Evolutionary conservation across 1,139 yeast genomes (phyloP), one percentile per base, ranked within the genome.

Genomic region (Lodderomyces theae): DNA sequence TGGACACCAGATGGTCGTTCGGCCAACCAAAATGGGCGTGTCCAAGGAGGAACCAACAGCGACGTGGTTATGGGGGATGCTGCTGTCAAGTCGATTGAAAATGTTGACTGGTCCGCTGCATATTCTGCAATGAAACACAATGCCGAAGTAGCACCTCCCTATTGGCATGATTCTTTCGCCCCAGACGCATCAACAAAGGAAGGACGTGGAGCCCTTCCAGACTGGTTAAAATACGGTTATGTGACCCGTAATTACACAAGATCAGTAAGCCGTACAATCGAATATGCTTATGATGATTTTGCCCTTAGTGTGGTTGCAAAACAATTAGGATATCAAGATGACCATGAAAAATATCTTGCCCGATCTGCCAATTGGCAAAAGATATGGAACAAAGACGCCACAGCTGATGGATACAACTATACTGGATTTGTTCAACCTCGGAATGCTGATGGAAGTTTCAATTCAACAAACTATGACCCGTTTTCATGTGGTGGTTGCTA

Each of bases 41-140:
- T 70, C 4, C 72, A 66, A 46, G 73, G 72, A 22, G 72, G 72
- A 0, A 57, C 66, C 32, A 64, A 66, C 42, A 64, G 70, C 1
- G 73, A 67, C 44, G 63, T 65, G 19, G 57, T 66, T n/a, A 51
- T 67, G 42, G 69, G 70, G 6, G 73, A 67, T 49, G 72, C 69
- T 1, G 64, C 50, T 39, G 52, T 60, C 13, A 67, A 67, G 45
- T 51, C 56, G 5, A 51, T 66, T 11, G 45, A 47, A 5, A 23
- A 18, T 3, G 48, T 64, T 3, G 46, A 63, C 44, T 66, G 71
- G 69, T 41, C 50, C 5, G 56, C 54, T 31, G 67, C 67, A 1
- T 64, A 57, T 43, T 48, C 47, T n/a, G 66, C 71, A 16, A 62
- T 66, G 66, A 56, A 54, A 11, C 56, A 63, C 31, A 66, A 67